phyloP scores from a whole-genome alignment of 1,284 basidiomycete genomes.

The Spongispora temasekensis region DNA sequence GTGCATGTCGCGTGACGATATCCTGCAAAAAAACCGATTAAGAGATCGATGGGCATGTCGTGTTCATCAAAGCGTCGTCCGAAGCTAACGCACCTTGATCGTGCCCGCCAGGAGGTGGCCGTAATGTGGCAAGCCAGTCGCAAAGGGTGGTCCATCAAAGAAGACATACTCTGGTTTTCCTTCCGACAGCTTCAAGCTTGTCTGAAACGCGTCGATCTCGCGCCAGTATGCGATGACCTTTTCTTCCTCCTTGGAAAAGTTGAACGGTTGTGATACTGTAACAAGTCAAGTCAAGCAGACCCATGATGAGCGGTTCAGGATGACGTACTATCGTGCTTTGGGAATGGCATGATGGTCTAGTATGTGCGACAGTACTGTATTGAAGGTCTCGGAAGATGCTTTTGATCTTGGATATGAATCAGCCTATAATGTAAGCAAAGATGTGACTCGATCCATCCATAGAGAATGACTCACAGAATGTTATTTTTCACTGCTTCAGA shows the following conservation, averaged over 20 bases:
- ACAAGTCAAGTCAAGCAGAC: constrained; percentile 8
- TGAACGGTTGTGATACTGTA: constrained; percentile 73
- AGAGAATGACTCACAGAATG: no score
- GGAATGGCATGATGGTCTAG: constrained; percentile 32
- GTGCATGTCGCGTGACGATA: constrained; percentile 94
- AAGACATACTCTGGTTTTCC: constrained; percentile 90
- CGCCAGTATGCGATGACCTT: constrained; percentile 93
- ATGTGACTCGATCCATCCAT: no score
- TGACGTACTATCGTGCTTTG: constrained; percentile 35
- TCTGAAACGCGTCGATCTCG: constrained; percentile 97
- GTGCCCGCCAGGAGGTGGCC: constrained; percentile 91
- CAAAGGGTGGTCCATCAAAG: constrained; percentile 98
- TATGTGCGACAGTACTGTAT: no score
- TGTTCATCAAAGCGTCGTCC: not conserved
- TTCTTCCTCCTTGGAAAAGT: constrained; percentile 91
- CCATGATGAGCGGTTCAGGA: no score
- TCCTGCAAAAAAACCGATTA: constrained; percentile 54
- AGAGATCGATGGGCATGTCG: not conserved
- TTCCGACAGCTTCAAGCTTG: constrained; percentile 89
- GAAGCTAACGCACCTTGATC: constrained; percentile 86
- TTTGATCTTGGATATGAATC: no score
- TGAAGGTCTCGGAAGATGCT: no score
- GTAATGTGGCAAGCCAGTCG: constrained; percentile 96
- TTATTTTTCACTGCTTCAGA: no score
- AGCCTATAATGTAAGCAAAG: no score